Conservation (phyloP, 2,329 filamentous ascomycete species). For the Fusarium falciforme region DNA sequence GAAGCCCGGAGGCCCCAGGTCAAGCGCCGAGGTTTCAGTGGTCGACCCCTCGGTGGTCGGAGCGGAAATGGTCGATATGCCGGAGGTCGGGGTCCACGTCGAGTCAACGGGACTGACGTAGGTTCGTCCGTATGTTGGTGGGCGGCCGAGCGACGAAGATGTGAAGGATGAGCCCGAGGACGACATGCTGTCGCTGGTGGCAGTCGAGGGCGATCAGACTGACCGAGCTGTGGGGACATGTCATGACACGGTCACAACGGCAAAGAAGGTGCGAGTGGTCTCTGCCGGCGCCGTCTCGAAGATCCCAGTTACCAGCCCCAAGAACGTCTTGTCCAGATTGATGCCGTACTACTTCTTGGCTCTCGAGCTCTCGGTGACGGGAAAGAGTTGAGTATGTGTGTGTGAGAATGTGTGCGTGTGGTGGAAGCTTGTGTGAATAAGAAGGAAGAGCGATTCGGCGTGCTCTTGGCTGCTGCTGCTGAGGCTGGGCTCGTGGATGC, state of each 20-base stretch:
- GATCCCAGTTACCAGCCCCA: conserved; percentile 31
- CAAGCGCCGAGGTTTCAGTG: conserved; percentile 58
- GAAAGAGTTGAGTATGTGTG: background rate
- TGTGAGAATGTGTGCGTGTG: background rate
- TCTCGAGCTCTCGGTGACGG: conserved; percentile 8
- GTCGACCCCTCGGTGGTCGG: conserved; percentile 52
- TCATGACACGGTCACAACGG: conserved; percentile 46
- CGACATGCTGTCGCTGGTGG: conserved; percentile 52
- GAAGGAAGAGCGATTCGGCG: conserved; percentile 11
- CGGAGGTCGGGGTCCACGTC: conserved; percentile 59
- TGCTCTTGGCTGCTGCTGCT: conserved; percentile 15
- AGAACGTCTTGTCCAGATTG: conserved; percentile 18
- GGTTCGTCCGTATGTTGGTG: conserved; percentile 54
- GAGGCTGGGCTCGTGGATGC: conserved; percentile 16
- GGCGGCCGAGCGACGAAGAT: conserved; percentile 57
- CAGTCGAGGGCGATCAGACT: conserved; percentile 44
- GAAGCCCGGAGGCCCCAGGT: conserved; percentile 64
- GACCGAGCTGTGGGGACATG: conserved; percentile 46
- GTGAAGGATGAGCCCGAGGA: conserved; percentile 63
- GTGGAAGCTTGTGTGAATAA: conserved; percentile 14
- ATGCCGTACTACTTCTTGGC: conserved; percentile 23
- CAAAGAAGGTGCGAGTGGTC: conserved; percentile 34
- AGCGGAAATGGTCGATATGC: conserved; percentile 57
- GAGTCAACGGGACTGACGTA: conserved; percentile 58
- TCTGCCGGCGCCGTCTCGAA: conserved; percentile 37